These are phyloP conservation scores for Capsicum pubescens DNA, from an alignment of 257 asterid species.

Conservation along the genomic window DNA sequence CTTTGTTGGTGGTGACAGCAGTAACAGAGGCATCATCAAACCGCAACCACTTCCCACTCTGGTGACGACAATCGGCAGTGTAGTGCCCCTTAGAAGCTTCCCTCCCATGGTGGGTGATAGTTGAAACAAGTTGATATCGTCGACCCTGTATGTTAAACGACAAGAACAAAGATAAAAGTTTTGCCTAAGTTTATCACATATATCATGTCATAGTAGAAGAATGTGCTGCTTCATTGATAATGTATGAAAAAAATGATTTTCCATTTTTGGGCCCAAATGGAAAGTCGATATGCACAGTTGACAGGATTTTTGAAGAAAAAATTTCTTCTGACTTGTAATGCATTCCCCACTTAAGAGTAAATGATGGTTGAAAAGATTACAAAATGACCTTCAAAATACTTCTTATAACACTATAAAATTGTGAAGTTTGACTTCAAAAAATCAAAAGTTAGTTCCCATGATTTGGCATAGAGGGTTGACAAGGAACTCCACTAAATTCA, in stretches of 20 bases:
- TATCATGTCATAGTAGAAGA: background rate
- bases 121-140: conserved; percentile 74
- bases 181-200: background rate
- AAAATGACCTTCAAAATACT: background rate
- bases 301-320: conserved; percentile 2
- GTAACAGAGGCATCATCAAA: conserved; percentile 79
- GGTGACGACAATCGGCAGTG: conserved; percentile 69
- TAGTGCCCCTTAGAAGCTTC: conserved; percentile 95
- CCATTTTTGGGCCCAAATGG: background rate
- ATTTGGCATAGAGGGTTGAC: background rate
- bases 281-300: background rate
- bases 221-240: background rate
- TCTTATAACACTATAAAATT: background rate
- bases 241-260: background rate
- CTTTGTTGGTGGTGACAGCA: conserved; percentile 57
- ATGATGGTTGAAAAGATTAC: background rate
- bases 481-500: background rate
- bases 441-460: background rate
- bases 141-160: conserved; percentile 63
- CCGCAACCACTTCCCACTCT: conserved; percentile 78
- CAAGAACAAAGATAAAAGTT: background rate
- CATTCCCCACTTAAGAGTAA: background rate
- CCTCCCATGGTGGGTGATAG: conserved; percentile 90
- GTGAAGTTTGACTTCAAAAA: background rate
- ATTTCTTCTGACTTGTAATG: background rate